Base-by-base conservation (phyloP, 148 eudicot genomes). In the Silene latifolia region DNA sequence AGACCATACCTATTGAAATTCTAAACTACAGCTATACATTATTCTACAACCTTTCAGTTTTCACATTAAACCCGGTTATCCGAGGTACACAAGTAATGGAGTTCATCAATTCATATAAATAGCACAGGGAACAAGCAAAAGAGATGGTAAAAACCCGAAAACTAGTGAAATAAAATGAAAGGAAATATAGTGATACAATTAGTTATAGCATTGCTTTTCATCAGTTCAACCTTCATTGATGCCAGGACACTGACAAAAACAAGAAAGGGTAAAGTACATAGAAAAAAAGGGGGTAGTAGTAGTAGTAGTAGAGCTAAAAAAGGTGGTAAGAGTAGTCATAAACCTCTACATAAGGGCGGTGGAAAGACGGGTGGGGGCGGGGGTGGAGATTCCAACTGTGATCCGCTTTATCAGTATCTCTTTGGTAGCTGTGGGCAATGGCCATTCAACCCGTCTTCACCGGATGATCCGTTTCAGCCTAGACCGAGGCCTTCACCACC, bases 361-460 rank as follows among this genome's bases (percentile, higher is more conserved):
- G 60, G 70, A 4, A 35, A 69, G 12, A 18, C 76, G 32, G 23
- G 76, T n/a, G 63, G 18, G 11, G 62, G 76, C 12, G 63, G 18
- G 11, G 62, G 15, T 48, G 54, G 56, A 14, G 56, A 69, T 13
- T 72, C 77, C 9, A 23, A 67, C 12, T 76, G 80, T 72, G 83
- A 81, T 81, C 83, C 83, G 5, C 46, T 81, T 2, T 81, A 81
- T 56, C 77, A 76, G 18, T 81, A 67, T 72, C 75, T 81, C 2
- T 81, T 76, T 72, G 73, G 32, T n/a, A 76, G 46, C 1, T 81
- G 83, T 67, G 83, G 83, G 7, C 9, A 61, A 62, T 81, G 83
- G 80, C 80, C 83, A 0, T 81, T 76, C 73, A 10, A 53, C 21
- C 73, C 19, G 17, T 72, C 77, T 23, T 76, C 77, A 18, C 74